Conservation (phyloP, 2,329 filamentous ascomycete species). For the Pseudocercospora cruenta region DNA sequence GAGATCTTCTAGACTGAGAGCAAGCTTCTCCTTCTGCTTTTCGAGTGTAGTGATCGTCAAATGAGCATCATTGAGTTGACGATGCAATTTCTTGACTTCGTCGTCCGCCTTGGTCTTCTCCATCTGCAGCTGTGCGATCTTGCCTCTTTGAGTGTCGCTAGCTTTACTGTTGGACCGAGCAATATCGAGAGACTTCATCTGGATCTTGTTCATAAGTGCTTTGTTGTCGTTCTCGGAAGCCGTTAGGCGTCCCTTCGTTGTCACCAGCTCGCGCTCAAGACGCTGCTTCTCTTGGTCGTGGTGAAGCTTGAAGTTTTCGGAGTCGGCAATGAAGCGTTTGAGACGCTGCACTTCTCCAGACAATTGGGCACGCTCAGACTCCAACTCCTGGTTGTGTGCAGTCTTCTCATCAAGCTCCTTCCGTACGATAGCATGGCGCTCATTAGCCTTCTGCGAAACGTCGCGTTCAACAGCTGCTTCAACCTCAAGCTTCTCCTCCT, state of each 20-base stretch:
- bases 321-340: conserved; percentile 84
- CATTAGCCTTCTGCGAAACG: conserved; percentile 75
- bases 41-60: conserved; percentile 80
- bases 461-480: conserved; percentile 79
- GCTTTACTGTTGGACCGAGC: conserved; percentile 85
- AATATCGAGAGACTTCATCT: conserved; percentile 96
- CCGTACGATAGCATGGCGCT: conserved; percentile 75
- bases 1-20: conserved; percentile 84
- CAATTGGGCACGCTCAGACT: conserved; percentile 76
- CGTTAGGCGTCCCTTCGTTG: conserved; percentile 82
- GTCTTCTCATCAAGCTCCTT: conserved; percentile 81
- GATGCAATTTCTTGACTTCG: conserved; percentile 76
- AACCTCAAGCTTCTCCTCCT: conserved; percentile 81
- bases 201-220: conserved; percentile 91
- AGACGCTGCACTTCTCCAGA: conserved; percentile 81
- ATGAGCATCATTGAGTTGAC: conserved; percentile 84
- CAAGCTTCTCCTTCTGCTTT: conserved; percentile 92
- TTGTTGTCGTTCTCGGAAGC: conserved; percentile 97
- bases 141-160: conserved; percentile 78
- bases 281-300: conserved; percentile 95
- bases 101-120: conserved; percentile 86
- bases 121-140: conserved; percentile 74
- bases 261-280: conserved; percentile 85
- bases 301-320: conserved; percentile 83
- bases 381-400: conserved; percentile 74